Conservation (phyloP, 148 eudicot genomes). For the Hydrangea macrophylla region DNA sequence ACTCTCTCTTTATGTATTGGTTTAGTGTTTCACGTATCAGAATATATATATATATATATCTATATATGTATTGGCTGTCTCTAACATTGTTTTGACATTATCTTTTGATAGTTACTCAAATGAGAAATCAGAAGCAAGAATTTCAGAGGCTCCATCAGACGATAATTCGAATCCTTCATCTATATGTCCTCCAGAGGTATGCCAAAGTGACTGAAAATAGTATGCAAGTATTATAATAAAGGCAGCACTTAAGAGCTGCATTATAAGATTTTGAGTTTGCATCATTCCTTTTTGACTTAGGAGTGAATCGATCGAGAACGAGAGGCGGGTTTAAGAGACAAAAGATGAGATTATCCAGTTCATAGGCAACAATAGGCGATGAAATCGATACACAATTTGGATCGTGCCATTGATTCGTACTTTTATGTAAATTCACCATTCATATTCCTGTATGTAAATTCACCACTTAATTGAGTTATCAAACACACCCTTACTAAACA, state of each 20-base stretch:
- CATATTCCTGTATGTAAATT: not conserved
- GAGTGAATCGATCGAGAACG: conserved; percentile 5
- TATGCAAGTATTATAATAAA: no score
- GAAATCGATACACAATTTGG: not conserved
- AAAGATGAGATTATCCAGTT: not conserved
- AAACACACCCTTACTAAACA: no score
- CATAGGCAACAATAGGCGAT: not conserved
- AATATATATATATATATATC: no score
- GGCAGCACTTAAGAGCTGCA: not conserved
- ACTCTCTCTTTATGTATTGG: not conserved
- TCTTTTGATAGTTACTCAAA: conserved; percentile 63
- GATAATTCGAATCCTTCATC: conserved; percentile 27
- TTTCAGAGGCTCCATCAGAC: conserved; percentile 50
- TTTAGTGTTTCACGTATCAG: not conserved
- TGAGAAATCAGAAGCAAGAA: conserved; percentile 92
- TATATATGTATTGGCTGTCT: not conserved
- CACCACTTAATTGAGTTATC: not conserved
- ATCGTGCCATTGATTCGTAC: not conserved
- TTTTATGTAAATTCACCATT: no score
- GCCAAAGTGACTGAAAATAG: not conserved
- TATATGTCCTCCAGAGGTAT: conserved; percentile 49
- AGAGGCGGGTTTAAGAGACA: not conserved
- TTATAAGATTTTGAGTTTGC: not conserved
- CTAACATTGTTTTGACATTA: conserved; percentile 12
- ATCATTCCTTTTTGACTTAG: not conserved